Conservation (phyloP, 2,329 filamentous ascomycete species). For the Cyanodermella asteris region DNA sequence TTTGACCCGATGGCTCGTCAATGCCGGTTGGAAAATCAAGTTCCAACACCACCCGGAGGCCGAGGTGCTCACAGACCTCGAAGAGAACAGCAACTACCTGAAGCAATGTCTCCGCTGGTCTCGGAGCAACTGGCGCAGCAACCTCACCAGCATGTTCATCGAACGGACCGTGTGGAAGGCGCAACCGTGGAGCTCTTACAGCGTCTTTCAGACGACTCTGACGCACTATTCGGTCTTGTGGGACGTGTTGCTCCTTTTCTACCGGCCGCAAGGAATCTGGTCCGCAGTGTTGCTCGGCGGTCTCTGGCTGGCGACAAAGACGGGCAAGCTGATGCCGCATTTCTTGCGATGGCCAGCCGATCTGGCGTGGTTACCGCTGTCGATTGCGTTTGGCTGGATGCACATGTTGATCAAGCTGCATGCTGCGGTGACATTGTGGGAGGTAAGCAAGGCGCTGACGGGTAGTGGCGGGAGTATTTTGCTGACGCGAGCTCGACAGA, state of each 20-base stretch:
- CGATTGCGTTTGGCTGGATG: slow-evolving; percentile 76
- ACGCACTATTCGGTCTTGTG: slow-evolving; percentile 66
- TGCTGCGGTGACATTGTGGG: slow-evolving; percentile 58
- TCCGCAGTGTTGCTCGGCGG: no score
- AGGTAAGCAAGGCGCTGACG: slow-evolving; percentile 34
- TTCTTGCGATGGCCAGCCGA: slow-evolving; percentile 70
- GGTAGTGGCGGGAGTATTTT: neutral
- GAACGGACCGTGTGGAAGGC: slow-evolving; percentile 65
- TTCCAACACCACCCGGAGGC: slow-evolving; percentile 85
- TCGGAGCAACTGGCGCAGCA: slow-evolving; percentile 93
- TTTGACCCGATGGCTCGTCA: slow-evolving; percentile 87
- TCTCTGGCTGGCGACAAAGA: no score
- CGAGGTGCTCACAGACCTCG: slow-evolving; percentile 79
- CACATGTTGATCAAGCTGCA: slow-evolving; percentile 86
- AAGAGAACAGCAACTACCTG: slow-evolving; percentile 71
- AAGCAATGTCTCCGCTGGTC: slow-evolving; percentile 91
- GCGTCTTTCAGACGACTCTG: slow-evolving; percentile 77
- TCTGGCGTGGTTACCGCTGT: slow-evolving; percentile 59
- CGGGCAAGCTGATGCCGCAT: slow-evolving; percentile 69
- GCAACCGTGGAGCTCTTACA: slow-evolving; percentile 14
- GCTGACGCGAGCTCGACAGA: slow-evolving; percentile 32
- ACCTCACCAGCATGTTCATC: slow-evolving; percentile 69
- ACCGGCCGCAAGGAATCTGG: no score
- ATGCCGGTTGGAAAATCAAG: slow-evolving; percentile 79
- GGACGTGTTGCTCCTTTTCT: slow-evolving; percentile 50